Evolutionary conservation across 805 yeast species (phyloP).

Genomic region (Candida sanyiensis): DNA sequence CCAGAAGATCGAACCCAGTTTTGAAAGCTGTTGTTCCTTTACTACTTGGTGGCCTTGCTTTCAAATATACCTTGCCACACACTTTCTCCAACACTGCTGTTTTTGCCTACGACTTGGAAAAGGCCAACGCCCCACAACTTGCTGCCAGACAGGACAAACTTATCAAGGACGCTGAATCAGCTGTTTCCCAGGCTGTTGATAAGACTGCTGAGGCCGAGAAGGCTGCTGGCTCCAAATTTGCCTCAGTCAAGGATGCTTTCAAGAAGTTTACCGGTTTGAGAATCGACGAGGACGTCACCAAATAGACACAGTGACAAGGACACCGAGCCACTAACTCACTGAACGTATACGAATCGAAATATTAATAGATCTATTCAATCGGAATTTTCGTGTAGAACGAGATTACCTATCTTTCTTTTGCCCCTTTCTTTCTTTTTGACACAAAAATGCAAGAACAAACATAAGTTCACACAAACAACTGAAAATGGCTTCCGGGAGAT

Average conservation of each 20-base stretch:
- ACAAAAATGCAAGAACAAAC: too few species aligned
- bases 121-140: slow-evolving; percentile 52
- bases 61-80: slow-evolving; percentile 64
- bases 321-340: too few species aligned
- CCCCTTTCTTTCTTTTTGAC: too few species aligned
- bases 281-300: slow-evolving; percentile 56
- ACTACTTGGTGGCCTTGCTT: slow-evolving; percentile 55
- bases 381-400: too few species aligned
- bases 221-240: slow-evolving; percentile 25
- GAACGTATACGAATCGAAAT: too few species aligned
- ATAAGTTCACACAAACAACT: too few species aligned
- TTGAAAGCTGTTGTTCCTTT: slow-evolving; percentile 54
- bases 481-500: too few species aligned
- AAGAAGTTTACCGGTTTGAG: slow-evolving; percentile 59
- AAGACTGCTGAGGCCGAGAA: slow-evolving; percentile 24
- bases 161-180: slow-evolving; percentile 38
- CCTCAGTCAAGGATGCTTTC: slow-evolving; percentile 28
- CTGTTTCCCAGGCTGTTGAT: slow-evolving; percentile 38
- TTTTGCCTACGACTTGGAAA: slow-evolving; percentile 57
- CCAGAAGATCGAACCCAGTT: slow-evolving; percentile 59
- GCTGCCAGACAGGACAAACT: slow-evolving; percentile 56
- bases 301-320: slow-evolving; percentile 32
- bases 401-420: too few species aligned
- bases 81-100: slow-evolving; percentile 59
- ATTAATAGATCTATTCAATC: too few species aligned